A percentile compares a stretch with the other conserved stretches of the same genome.
phyloP scores from a whole-genome alignment of 1,284 basidiomycete genomes.

The Ganoderma resinaceum region DNA sequence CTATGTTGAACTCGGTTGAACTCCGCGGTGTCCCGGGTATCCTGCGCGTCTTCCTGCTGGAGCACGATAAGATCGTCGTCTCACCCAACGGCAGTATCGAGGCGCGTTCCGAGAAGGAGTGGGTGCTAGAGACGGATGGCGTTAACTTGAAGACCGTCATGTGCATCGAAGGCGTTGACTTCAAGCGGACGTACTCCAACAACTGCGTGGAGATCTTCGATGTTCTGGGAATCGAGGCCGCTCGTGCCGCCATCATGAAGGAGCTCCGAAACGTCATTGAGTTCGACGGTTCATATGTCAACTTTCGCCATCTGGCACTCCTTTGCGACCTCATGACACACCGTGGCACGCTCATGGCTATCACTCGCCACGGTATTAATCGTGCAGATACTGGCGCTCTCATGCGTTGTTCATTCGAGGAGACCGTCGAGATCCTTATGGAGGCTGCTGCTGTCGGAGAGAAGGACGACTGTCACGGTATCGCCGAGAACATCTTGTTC shows the following conservation, averaged over 20 bases:
- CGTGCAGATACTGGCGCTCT: conserved; percentile 96
- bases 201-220: conserved; percentile 96
- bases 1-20: conserved; percentile 96
- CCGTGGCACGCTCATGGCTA: conserved; percentile 95
- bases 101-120: conserved; percentile 78
- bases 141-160: conserved; percentile 95
- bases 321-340: conserved; percentile 99
- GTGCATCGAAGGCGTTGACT: conserved; percentile 95
- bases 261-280: conserved; percentile 96
- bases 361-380: conserved; percentile 99
- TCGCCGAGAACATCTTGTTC: conserved; percentile 98
- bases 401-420: conserved; percentile 99
- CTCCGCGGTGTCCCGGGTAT: conserved; percentile 94
- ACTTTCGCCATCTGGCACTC: conserved; percentile 96
- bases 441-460: conserved; percentile 98
- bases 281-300: conserved; percentile 99
- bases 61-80: conserved; percentile 83
- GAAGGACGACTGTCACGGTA: conserved; percentile 97
- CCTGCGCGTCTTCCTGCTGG: conserved; percentile 91
- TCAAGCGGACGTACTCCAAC: conserved; percentile 93
- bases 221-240: conserved; percentile 98
- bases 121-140: conserved; percentile 98
- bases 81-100: conserved; percentile 71
- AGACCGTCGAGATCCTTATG: conserved; percentile 99
- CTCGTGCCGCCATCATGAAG: conserved; percentile 91